Base-by-base conservation (phyloP, 805 yeast genomes). In the Cyberlindnera xylosilytica region DNA sequence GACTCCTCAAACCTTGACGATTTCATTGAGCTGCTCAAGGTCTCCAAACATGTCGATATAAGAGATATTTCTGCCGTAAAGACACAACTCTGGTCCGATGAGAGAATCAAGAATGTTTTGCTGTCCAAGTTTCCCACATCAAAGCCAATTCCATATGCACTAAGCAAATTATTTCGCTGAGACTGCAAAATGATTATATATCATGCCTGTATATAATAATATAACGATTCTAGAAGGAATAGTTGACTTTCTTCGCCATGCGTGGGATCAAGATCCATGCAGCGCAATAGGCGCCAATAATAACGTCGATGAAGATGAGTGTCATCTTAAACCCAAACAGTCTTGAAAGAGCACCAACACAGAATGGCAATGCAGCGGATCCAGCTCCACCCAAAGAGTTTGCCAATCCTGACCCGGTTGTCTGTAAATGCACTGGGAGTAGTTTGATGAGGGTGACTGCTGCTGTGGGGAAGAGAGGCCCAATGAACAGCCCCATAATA, bases 301-400 rank as follows among this genome's bases (percentile, higher is more conserved):
- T 16, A 1, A 49, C 4, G 26, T 49, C 39, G 4, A 49, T 32
- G 13, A 42, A 39, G 13, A 49, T 24, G n/a, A 44, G 24, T 2
- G 44, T 30, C 23, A 13, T 41, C 31, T 39, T 18, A 39, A 45
- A 45, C 6, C 50, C 52, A 2, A 42, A 19, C 24, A 38, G 20
- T n/a, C 49, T 33, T 1, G 62, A 49, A 1, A 57, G 23, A 2
- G 57, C 44, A 8, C 95, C 95, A 28, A 81, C 70, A 2, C 78
- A 40, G 48, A 79, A 83, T 1, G 95, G 93, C 6, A 86, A 48
- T 0, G 77, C 70, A 0, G 95, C 91, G n/a, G 84, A 85, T 1
- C 95, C 96, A 13, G 82, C 78, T 3, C 93, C 90, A 6, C 95
- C 95, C 46, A 86, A 58, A 0, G 93, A 89, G 42, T 89, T 80